Evolutionary conservation across 2,329 filamentous ascomycete species (phyloP), one percentile per base, ranked within the genome.

Genomic region (Botryotinia globosa): DNA sequence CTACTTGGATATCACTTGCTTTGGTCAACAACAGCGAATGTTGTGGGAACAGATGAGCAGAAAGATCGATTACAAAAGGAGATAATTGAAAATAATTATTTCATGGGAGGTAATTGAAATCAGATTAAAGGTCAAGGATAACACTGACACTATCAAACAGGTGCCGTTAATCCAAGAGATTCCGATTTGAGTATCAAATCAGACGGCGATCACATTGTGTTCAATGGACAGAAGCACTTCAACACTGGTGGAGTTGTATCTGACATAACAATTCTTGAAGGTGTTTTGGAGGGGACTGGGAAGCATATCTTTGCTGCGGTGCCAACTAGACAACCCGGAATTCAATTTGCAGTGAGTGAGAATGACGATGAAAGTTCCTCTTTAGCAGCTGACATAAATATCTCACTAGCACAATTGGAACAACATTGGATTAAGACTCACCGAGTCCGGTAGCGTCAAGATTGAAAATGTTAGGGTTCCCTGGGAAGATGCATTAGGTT

Each of bases 241-340:
- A 91, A 89, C 77, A 92, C 89, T 0, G 90, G 90, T 0, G 89
- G 89, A 39, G 89, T 90, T 0, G 84, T 92, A 3, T 90, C 88
- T 0, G 89, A 92, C 73, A 81, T 91, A 32, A 91, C 89, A 0
- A 88, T 91, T 0, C 84, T 92, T 0, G 89, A 92, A 76, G 89
- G 90, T 32, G 86, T 88, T 0, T 82, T 86, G n/a, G 85, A 87
- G 9, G 86, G 84, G 29, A 89, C 88, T 0, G 83, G 85, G 7
- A 83, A 89, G 70, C 89, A 91, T 77, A 88, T 91, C 73, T 91
- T 91, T 77, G 87, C 89, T 4, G 80, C 90, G 34, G 88, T 89
- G 1, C 83, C 84, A 8, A 91, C 89, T 0, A 79, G 83, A 0
- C 89, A 91, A 77, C 80, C 85, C 0, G 88, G 88, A 0, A 87